phyloP scores from a whole-genome alignment of 2,329 filamentous ascomycete genomes.

The Trichoderma polysporum region DNA sequence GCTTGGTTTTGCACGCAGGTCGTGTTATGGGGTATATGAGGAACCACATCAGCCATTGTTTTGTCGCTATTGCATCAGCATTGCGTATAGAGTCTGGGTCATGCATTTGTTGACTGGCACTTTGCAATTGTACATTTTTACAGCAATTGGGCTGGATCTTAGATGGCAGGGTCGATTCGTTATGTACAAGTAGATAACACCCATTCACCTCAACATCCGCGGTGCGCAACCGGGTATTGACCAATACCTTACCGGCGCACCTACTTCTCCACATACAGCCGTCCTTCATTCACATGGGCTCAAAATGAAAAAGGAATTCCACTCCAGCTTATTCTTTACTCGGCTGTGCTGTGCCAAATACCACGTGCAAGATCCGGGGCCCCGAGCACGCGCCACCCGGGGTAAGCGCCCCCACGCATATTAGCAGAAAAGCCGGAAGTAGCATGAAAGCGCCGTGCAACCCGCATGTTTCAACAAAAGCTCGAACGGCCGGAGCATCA shows the following conservation, averaged over 20 bases:
- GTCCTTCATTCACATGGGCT: neutral
- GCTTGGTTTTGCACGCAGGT: neutral
- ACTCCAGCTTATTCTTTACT: neutral
- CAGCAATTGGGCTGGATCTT: neutral
- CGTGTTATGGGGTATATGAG: neutral
- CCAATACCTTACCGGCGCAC: too few species aligned
- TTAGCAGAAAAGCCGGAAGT: neutral
- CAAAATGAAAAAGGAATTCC: neutral
- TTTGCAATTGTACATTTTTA: neutral
- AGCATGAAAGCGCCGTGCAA: neutral
- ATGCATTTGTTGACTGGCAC: neutral
- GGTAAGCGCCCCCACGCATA: neutral
- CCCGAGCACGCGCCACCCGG: neutral
- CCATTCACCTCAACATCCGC: neutral
- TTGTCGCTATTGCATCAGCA: neutral
- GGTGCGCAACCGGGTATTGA: too few species aligned
- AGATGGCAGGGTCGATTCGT: neutral
- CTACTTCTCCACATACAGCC: neutral
- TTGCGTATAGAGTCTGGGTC: neutral
- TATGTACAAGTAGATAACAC: too few species aligned
- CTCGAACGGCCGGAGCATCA: neutral
- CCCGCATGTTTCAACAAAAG: too few species aligned
- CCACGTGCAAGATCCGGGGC: constrained; percentile 12
- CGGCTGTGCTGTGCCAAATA: neutral
- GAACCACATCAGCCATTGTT: neutral